phyloP scores from a whole-genome alignment of 1,139 yeast species.

The Magnusiomyces suaveolens region DNA sequence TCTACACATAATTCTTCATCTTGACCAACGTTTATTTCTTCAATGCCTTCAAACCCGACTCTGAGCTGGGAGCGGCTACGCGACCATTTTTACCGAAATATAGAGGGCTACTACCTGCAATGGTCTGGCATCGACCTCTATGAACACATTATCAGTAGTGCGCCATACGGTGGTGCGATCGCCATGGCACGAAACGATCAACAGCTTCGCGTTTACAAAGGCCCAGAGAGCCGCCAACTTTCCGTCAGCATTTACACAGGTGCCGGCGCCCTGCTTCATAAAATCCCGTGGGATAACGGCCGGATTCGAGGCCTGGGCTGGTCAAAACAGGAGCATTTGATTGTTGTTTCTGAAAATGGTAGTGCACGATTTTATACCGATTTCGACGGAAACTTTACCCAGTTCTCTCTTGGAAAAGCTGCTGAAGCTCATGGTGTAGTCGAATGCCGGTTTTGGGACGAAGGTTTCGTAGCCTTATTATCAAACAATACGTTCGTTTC shows the following conservation, averaged over 20 bases:
- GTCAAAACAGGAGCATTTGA: conserved; percentile 47
- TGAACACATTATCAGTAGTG: conserved; percentile 33
- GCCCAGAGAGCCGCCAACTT: conserved; percentile 22
- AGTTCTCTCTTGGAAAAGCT: conserved; percentile 36
- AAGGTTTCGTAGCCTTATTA: conserved; percentile 35
- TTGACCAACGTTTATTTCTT: no score
- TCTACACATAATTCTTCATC: no score
- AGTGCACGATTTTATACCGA: conserved; percentile 57
- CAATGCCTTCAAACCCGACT: conserved; percentile 16
- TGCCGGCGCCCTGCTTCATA: conserved; percentile 43
- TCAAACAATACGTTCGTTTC: conserved; percentile 31
- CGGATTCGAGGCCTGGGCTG: conserved; percentile 52
- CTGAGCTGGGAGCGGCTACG: conserved; percentile 32
- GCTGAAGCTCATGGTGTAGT: conserved; percentile 34
- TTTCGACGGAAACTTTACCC: conserved; percentile 57
- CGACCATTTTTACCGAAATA: conserved; percentile 28
- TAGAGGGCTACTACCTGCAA: conserved; percentile 31
- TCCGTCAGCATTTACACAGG: conserved; percentile 43
- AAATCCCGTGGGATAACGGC: conserved; percentile 44
- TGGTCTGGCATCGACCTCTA: conserved; percentile 29
- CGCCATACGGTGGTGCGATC: conserved; percentile 40
- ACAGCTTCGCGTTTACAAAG: conserved; percentile 22
- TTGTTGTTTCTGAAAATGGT: conserved; percentile 55
- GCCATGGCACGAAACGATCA: conserved; percentile 22
- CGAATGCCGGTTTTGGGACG: conserved; percentile 31